Conservation (phyloP, 1,284 basidiomycete species). For the Fistulina hepatica region DNA sequence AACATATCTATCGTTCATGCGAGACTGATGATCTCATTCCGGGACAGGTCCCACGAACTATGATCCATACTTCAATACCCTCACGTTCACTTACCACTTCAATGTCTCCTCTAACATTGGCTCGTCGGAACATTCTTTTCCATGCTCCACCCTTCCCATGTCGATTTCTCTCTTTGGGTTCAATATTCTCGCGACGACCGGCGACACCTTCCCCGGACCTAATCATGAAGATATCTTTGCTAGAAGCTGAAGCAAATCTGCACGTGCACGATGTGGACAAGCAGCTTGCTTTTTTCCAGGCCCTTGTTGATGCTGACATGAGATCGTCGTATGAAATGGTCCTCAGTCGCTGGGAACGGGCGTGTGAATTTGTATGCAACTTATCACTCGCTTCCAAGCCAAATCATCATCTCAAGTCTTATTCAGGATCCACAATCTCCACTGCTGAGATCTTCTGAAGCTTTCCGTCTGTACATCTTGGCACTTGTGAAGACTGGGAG, state of each 20-base stretch:
- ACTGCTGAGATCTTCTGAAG: conserved; percentile 52
- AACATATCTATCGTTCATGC: too few species aligned
- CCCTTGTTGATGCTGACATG: conserved; percentile 49
- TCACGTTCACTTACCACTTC: too few species aligned
- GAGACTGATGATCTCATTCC: too few species aligned
- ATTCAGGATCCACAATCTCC: conserved; percentile 53
- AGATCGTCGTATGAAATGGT: conserved; percentile 60
- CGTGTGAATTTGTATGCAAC: conserved; percentile 64
- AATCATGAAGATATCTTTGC: conserved; percentile 53
- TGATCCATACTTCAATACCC: too few species aligned
- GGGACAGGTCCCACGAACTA: too few species aligned
- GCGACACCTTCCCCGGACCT: conserved; percentile 49
- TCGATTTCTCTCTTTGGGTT: conserved; percentile 35
- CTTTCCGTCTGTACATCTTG: conserved; percentile 62
- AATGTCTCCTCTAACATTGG: too few species aligned
- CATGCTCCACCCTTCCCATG: too few species aligned
- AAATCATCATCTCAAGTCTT: conserved; percentile 9
- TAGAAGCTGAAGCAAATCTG: conserved; percentile 67
- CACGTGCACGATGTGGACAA: conserved; percentile 54
- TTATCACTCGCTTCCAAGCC: conserved; percentile 4
- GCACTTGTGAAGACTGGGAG: conserved; percentile 54
- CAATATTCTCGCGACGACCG: conserved; percentile 38
- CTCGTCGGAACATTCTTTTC: too few species aligned
- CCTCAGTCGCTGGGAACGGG: conserved; percentile 68
- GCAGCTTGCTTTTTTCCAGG: conserved; percentile 61